Evolutionary conservation across 805 yeast genomes (phyloP).

Genomic region (Saccharomycopsis fibuligera): DNA sequence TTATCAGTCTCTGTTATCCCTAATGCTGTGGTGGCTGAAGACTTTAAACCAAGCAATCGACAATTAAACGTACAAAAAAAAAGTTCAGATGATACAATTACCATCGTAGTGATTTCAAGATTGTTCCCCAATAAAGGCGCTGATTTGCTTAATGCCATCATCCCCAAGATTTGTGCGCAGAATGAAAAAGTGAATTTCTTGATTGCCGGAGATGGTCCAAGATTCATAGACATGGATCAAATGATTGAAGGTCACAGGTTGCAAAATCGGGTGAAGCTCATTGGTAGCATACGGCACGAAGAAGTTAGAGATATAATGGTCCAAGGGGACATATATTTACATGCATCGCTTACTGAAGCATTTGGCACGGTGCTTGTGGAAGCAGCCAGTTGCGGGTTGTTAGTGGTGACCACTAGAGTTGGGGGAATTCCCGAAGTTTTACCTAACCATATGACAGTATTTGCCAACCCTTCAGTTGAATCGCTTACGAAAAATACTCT

Average conservation of each 20-base stretch:
- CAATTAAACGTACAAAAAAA: conserved; percentile 4
- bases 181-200: conserved; percentile 66
- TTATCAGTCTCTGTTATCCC: conserved; percentile 82
- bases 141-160: conserved; percentile 73
- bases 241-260: conserved; percentile 82
- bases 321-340: conserved; percentile 87
- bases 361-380: conserved; percentile 96
- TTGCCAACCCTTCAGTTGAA: conserved; percentile 83
- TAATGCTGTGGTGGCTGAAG: conserved; percentile 84
- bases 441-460: conserved; percentile 88
- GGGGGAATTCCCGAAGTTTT: conserved; percentile 98
- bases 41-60: conserved; percentile 51
- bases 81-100: conserved; percentile 35
- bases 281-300: conserved; percentile 89
- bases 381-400: conserved; percentile 92
- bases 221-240: conserved; percentile 87
- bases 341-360: conserved; percentile 93
- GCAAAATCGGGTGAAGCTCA: conserved; percentile 79
- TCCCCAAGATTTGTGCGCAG: conserved; percentile 71
- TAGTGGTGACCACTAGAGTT: conserved; percentile 90
- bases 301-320: conserved; percentile 90
- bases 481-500: conserved; percentile 67
- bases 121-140: conserved; percentile 96
- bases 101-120: conserved; percentile 86
- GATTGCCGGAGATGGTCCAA: conserved; percentile 97